Evolutionary conservation across 768 basidiomycete genomes (phyloP).

Genomic region (Boletus rubescentipes): DNA sequence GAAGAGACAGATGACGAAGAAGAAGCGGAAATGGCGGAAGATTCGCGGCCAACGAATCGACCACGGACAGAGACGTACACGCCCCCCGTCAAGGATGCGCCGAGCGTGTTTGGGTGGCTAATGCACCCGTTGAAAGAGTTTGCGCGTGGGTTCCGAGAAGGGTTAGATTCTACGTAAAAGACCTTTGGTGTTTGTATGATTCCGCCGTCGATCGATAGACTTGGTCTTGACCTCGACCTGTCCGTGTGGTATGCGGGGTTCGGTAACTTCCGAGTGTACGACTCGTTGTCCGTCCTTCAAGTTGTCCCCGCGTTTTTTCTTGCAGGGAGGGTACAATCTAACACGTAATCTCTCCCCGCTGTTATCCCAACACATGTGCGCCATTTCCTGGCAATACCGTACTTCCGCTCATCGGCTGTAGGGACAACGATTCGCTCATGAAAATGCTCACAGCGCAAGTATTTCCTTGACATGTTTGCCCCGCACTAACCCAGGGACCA

Average conservation of each 20-base stretch:
- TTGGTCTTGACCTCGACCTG: no score
- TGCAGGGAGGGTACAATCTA: slow-evolving; percentile 9
- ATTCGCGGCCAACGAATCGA: slow-evolving; percentile 50
- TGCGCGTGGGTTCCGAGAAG: slow-evolving; percentile 66
- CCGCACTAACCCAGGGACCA: slow-evolving; percentile 10
- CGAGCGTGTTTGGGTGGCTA: slow-evolving; percentile 57
- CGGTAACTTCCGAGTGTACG: slow-evolving; percentile 30
- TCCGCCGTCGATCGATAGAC: no score
- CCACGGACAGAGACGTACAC: slow-evolving; percentile 48
- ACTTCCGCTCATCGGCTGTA: slow-evolving; percentile 24
- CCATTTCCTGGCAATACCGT: slow-evolving; percentile 13
- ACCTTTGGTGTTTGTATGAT: no score
- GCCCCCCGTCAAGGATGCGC: slow-evolving; percentile 44
- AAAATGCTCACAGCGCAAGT: slow-evolving; percentile 25
- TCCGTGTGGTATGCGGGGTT: slow-evolving; percentile 17
- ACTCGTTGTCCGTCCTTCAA: slow-evolving; percentile 5
- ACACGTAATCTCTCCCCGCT: slow-evolving; percentile 12
- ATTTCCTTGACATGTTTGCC: neutral
- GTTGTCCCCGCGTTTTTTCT: slow-evolving; percentile 22
- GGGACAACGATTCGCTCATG: slow-evolving; percentile 23
- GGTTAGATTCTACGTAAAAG: slow-evolving; percentile 33
- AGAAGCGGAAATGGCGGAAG: slow-evolving; percentile 34
- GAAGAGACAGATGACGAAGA: slow-evolving; percentile 36
- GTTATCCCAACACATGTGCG: slow-evolving; percentile 17
- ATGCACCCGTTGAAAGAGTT: slow-evolving; percentile 63